Evolutionary conservation across 1,284 basidiomycete genomes (phyloP).

Genomic region (Ustilago xerochloae): DNA sequence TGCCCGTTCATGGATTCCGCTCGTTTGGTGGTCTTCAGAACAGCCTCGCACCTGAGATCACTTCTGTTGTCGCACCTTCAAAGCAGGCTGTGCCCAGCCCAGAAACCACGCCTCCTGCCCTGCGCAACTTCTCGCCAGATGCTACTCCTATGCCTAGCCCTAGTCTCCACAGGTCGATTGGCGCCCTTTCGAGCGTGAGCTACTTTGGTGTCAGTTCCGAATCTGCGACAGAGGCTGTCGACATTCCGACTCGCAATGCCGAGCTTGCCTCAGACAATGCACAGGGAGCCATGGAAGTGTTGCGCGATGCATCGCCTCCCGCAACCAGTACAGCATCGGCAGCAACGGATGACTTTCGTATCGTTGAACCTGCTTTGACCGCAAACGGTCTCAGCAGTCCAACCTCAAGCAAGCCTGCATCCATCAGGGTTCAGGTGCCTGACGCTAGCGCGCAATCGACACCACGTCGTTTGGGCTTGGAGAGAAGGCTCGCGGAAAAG

Average conservation of each 20-base stretch:
- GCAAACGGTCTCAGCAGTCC: constrained; percentile 3
- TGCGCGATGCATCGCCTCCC: constrained; percentile 18
- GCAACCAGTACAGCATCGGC: neutral
- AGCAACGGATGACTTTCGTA: constrained; percentile 9
- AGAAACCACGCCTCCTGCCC: constrained; percentile 27
- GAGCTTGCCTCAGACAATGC: neutral
- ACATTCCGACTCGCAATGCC: neutral
- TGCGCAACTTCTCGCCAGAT: constrained; percentile 43
- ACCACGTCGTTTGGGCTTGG: constrained; percentile 27
- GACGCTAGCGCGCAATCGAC: constrained; percentile 8
- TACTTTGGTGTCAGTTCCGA: constrained; percentile 38
- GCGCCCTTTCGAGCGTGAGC: constrained; percentile 26
- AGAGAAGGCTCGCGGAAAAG: constrained; percentile 28
- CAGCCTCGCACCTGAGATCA: constrained; percentile 23
- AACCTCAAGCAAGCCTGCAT: neutral
- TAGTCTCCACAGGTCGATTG: constrained; percentile 41
- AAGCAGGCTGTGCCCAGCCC: constrained; percentile 3
- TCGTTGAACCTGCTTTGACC: neutral
- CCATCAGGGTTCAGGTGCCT: constrained; percentile 12
- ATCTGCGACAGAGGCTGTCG: neutral
- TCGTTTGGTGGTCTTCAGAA: constrained; percentile 57
- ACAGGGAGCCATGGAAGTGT: constrained; percentile 22
- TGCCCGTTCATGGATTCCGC: constrained; percentile 57
- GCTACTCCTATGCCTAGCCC: constrained; percentile 60
- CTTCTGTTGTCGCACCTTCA: neutral